Conservation (phyloP, 1,284 basidiomycete species). For the Meripilus lineatus region DNA sequence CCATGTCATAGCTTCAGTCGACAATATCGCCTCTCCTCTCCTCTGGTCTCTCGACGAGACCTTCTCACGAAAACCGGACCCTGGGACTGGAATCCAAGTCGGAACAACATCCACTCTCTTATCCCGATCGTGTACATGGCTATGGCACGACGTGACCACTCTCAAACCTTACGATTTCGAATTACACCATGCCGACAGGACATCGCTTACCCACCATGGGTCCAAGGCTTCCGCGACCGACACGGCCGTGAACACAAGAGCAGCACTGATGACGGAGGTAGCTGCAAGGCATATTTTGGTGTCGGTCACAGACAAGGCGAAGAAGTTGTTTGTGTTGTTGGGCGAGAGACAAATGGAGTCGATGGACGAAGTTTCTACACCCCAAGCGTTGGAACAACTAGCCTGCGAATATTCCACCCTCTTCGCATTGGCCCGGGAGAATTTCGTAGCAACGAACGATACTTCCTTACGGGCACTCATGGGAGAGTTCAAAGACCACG, state of each 20-base stretch:
- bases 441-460: slow-evolving; percentile 86
- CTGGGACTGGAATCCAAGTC: slow-evolving; percentile 10
- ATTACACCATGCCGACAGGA: slow-evolving; percentile 60
- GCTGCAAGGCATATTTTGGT: slow-evolving; percentile 81
- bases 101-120: slow-evolving; percentile 53
- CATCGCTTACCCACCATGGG: slow-evolving; percentile 35
- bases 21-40: slow-evolving; percentile 79
- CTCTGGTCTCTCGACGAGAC: slow-evolving; percentile 68
- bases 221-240: slow-evolving; percentile 11
- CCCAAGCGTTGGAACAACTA: slow-evolving; percentile 23
- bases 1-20: slow-evolving; percentile 79
- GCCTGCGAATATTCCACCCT: slow-evolving; percentile 62
- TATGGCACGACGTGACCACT: slow-evolving; percentile 88
- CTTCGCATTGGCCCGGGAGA: slow-evolving; percentile 63
- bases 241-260: slow-evolving; percentile 21
- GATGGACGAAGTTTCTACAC: slow-evolving; percentile 34
- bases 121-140: too few species aligned
- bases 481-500: slow-evolving; percentile 88
- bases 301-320: slow-evolving; percentile 83
- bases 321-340: slow-evolving; percentile 71
- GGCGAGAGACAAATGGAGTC: slow-evolving; percentile 59
- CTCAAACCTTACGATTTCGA: slow-evolving; percentile 79
- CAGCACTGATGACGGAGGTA: slow-evolving; percentile 63
- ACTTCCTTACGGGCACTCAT: slow-evolving; percentile 77
- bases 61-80: slow-evolving; percentile 41